A percentile compares a stretch with the other conserved stretches of the same genome.
These are phyloP conservation scores for Rhodotorula toruloides DNA, from an alignment of 768 basidiomycete genomes.

Conservation along the genomic window DNA sequence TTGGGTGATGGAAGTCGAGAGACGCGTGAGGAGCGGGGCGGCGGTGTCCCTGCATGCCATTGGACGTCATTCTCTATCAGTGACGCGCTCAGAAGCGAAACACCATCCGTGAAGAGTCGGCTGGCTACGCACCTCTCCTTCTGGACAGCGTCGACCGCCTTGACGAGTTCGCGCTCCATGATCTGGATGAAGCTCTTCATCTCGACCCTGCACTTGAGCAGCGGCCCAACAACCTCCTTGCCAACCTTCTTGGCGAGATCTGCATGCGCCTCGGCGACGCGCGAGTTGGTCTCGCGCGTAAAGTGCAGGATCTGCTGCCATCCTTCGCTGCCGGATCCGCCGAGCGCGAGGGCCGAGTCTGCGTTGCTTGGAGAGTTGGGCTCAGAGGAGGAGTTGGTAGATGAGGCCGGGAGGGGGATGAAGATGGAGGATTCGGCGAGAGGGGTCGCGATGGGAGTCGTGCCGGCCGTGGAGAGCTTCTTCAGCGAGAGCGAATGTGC, in stretches of 20 bases:
- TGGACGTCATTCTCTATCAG: too few relatives aligned
- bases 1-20: constrained; percentile 3
- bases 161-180: constrained; percentile 24
- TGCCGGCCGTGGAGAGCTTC: constrained; percentile 1
- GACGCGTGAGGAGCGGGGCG: constrained; percentile 11
- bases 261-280: constrained; percentile 11
- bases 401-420: constrained; percentile 13
- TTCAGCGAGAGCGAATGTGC: constrained; percentile 9
- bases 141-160: constrained; percentile 23
- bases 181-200: constrained; percentile 16
- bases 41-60: constrained; percentile 20
- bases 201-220: constrained; percentile 16
- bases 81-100: neutral
- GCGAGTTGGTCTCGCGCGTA: constrained; percentile 9
- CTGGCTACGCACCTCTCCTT: constrained; percentile 22
- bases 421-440: constrained; percentile 30
- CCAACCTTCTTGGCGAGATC: constrained; percentile 14
- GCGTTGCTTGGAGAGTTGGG: neutral
- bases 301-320: constrained; percentile 32
- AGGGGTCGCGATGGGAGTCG: constrained; percentile 16
- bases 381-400: neutral
- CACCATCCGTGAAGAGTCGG: constrained; percentile 10
- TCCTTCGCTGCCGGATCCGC: constrained; percentile 12
- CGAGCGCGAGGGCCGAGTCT: neutral
- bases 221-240: constrained; percentile 31